phyloP scores from a whole-genome alignment of 345 rosid species.

The Hypericum androsaemum region DNA sequence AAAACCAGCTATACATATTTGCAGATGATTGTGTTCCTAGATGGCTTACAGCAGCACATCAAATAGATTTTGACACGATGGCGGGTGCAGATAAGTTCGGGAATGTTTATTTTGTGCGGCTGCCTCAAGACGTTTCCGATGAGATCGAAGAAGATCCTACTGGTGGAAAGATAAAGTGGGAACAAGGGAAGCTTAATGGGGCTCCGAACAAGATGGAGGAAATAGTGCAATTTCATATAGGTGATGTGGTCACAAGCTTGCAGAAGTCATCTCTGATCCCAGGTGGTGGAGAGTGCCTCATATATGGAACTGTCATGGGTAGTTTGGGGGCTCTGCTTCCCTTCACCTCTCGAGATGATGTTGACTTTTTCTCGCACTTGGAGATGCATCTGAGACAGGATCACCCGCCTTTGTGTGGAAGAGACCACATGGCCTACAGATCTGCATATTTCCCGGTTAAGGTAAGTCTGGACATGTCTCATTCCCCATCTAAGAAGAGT shows the following conservation, averaged over 20 bases:
- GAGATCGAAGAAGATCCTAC: conserved; percentile 98
- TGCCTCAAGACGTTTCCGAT: conserved; percentile 90
- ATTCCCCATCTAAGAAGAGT: background rate
- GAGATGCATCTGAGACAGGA: conserved; percentile 99
- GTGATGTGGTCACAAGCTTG: conserved; percentile 72
- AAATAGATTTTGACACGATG: conserved; percentile 89
- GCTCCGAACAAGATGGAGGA: conserved; percentile 95
- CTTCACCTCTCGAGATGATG: conserved; percentile 88
- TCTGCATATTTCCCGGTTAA: conserved; percentile 97
- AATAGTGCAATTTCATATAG: conserved; percentile 90
- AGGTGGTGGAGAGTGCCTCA: conserved; percentile 79
- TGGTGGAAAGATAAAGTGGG: conserved; percentile 98
- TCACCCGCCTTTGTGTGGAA: conserved; percentile 88
- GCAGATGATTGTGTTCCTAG: conserved; percentile 94
- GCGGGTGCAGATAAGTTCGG: conserved; percentile 98
- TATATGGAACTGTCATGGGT: conserved; percentile 96
- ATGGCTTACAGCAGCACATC: conserved; percentile 90
- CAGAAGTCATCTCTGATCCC: conserved; percentile 91
- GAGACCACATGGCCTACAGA: conserved; percentile 85
- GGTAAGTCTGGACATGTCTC: conserved; percentile 28
- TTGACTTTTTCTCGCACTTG: conserved; percentile 90
- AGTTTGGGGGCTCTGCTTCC: conserved; percentile 87
- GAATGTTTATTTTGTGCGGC: conserved; percentile 69
- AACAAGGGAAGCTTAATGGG: conserved; percentile 93
- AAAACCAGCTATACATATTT: conserved; percentile 88